Evolutionary conservation across 164 flowering plant species (phyloP).

Genomic region (Taxillus chinensis): DNA sequence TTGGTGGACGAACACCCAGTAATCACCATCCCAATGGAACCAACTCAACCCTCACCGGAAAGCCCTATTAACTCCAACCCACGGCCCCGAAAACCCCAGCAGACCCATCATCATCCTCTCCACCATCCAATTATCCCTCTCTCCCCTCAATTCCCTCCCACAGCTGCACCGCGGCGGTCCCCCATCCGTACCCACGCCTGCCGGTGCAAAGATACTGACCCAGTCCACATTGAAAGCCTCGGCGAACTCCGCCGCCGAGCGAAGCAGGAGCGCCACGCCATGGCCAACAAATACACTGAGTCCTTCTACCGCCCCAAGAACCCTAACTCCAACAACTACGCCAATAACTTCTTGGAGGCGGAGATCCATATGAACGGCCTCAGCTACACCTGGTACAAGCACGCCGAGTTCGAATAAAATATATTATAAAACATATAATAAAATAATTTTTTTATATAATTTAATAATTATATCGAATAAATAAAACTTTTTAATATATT

Average conservation of each 20-base stretch:
- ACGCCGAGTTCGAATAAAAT: conserved; percentile 80
- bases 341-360: conserved; percentile 70
- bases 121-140: background rate
- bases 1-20: background rate
- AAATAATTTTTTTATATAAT: no score
- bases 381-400: conserved; percentile 91
- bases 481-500: no score
- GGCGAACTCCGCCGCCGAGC: conserved; percentile 56
- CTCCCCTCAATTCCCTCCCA: conserved; percentile 10
- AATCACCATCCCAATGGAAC: conserved; percentile 1
- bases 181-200: conserved; percentile 47
- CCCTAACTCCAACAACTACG: conserved; percentile 47
- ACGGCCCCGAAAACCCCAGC: background rate
- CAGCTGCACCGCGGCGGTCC: conserved; percentile 7
- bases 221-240: conserved; percentile 52
- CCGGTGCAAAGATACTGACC: conserved; percentile 58
- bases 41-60: conserved; percentile 7
- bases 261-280: conserved; percentile 45
- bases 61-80: conserved; percentile 4
- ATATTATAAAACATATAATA: no score
- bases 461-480: no score
- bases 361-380: conserved; percentile 77
- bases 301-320: conserved; percentile 75
- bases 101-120: conserved; percentile 2
- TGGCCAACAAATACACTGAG: conserved; percentile 47